Evolutionary conservation across 2,329 filamentous ascomycete genomes (phyloP), one percentile per base, ranked within the genome.

Genomic region (Fusarium lateritium): DNA sequence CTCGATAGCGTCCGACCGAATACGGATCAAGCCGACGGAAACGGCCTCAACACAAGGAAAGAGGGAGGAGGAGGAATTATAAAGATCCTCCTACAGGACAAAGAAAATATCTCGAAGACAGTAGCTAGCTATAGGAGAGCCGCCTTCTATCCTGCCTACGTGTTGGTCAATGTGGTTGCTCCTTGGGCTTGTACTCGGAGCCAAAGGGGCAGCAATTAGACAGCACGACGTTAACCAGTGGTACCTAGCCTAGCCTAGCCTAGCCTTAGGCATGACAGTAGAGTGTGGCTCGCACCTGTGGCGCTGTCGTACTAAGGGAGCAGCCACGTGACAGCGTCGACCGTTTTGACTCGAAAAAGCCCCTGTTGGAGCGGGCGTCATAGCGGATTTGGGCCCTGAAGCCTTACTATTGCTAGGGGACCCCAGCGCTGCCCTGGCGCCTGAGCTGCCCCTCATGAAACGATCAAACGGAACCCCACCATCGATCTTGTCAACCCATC

Each of bases 381-480:
- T 38, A 43, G 47, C n/a, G 46, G 28, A 33, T 36, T 40, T 53
- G 40, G 34, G 44, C 49, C 26, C 26, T 59, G 40, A 45, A 42
- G 21, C 21, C 38, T 42, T 55, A 11, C 28, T 34, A 11, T 46
- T 56, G 51, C 58, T 60, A 65, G 56, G 51, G 36, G 38, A 38
- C 44, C 62, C 49, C 60, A 50, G 50, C 52, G 36, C 44, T 38
- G 40, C 26, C 21, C 39, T 43, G 40, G 22, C 19, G 19, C 19
- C 38, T 44, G 28, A 7, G 15, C 28, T 68, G 63, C 67, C 67
- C 67, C 67, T 70, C 67, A 51, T n/a, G 34, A 15, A 17, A 22
- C 36, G 14, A 51, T 43, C 22, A 21, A 57, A 56, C 59, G 24
- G 33, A 57, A 70, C 67, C 67, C 67, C 67, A 67, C 67, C 59